Percentiles rank a stretch among this genome's conserved stretches.
Evolutionary conservation across 2,329 filamentous ascomycete species (phyloP).

Genomic region (Pleurostoma richardsiae): DNA sequence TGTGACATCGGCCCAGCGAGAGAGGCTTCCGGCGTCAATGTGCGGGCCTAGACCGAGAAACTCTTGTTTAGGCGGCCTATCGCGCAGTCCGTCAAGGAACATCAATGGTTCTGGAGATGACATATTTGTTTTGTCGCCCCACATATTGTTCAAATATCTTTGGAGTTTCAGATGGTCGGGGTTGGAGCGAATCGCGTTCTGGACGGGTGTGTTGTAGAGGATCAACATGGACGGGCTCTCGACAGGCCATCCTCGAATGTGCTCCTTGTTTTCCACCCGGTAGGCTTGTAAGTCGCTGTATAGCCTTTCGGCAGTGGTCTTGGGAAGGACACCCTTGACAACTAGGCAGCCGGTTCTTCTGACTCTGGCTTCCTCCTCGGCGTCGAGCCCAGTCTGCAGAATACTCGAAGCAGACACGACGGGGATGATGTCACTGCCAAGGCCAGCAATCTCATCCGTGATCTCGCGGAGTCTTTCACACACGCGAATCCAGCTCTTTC

Average conservation of each 20-base stretch:
- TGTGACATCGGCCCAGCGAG: conserved; percentile 31
- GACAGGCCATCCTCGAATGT: conserved; percentile 25
- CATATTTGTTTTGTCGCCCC: conserved; percentile 23
- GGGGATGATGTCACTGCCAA: background rate
- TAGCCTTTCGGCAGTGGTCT: conserved; percentile 14
- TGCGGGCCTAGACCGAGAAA: conserved; percentile 36
- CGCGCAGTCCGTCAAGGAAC: conserved; percentile 32
- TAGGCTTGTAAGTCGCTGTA: conserved; percentile 25
- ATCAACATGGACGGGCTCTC: conserved; percentile 31
- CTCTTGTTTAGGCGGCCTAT: conserved; percentile 26
- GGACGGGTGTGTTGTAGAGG: conserved; percentile 31
- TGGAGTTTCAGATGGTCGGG: conserved; percentile 29
- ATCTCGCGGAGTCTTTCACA: background rate
- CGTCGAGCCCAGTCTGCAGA: background rate
- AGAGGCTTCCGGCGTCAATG: conserved; percentile 36
- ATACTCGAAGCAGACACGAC: background rate
- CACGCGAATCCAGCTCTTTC: background rate
- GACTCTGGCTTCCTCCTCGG: background rate
- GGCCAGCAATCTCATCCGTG: background rate
- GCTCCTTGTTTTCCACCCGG: conserved; percentile 22
- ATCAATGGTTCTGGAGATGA: conserved; percentile 27
- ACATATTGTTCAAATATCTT: conserved; percentile 29
- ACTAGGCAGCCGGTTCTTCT: conserved; percentile 13
- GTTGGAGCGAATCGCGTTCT: conserved; percentile 29
- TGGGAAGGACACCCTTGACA: conserved; percentile 12